A percentile compares a stretch with the other conserved stretches of the same genome.
Conservation (phyloP, 2,329 filamentous ascomycete genomes). For the Fusarium begoniae region DNA sequence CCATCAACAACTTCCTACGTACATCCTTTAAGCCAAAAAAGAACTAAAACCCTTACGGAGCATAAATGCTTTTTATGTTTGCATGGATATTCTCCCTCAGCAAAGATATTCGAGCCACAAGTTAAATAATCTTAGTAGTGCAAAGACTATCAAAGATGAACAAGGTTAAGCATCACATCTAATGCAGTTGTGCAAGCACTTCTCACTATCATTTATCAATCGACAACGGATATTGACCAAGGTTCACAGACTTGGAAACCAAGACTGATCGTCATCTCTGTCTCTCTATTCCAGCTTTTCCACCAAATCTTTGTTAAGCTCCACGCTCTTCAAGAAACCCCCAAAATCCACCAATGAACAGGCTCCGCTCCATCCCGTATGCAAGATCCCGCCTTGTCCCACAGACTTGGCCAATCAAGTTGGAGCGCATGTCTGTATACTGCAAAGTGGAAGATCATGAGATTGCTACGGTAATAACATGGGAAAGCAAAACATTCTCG, state of each 20-base stretch:
- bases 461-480: slow-evolving; percentile 16
- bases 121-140: neutral
- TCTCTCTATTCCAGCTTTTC: neutral
- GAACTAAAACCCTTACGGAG: neutral
- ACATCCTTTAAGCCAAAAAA: neutral
- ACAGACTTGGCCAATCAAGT: neutral
- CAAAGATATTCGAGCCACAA: neutral
- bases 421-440: neutral
- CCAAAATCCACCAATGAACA: neutral
- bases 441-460: slow-evolving; percentile 19
- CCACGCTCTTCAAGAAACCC: neutral
- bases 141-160: neutral
- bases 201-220: neutral
- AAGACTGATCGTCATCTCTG: neutral
- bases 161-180: neutral
- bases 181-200: neutral
- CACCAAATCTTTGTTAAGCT: neutral
- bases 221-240: no score
- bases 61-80: neutral
- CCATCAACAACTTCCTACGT: neutral
- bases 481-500: neutral
- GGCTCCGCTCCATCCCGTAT: slow-evolving; percentile 11
- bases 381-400: slow-evolving; percentile 14
- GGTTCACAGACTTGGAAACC: neutral
- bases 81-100: neutral